These are phyloP conservation scores for Dorcoceras hygrometricum DNA, from an alignment of 257 asterid genomes.

Conservation along the genomic window DNA sequence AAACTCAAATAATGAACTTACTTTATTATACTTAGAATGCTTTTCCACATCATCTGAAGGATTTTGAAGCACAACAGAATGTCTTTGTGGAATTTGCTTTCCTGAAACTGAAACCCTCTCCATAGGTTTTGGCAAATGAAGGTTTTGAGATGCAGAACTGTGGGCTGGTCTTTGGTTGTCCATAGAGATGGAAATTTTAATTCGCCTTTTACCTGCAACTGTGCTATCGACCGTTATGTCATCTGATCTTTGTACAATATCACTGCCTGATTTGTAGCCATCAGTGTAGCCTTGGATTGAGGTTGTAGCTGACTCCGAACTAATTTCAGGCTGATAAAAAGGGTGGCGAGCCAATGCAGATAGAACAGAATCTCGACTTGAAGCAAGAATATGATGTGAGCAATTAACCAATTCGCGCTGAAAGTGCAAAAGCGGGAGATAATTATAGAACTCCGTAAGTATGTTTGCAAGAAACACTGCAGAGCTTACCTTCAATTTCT, in stretches of 20 bases:
- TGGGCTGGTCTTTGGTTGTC: slow-evolving; percentile 80
- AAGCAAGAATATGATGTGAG: slow-evolving; percentile 80
- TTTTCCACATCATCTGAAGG: slow-evolving; percentile 52
- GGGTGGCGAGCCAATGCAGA: slow-evolving; percentile 77
- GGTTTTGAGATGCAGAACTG: slow-evolving; percentile 66
- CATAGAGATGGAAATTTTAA: slow-evolving; percentile 46
- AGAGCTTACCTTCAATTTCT: slow-evolving; percentile 80
- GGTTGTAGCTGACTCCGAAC: slow-evolving; percentile 96
- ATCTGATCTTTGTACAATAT: slow-evolving; percentile 74
- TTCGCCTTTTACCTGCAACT: slow-evolving; percentile 68
- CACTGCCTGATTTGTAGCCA: slow-evolving; percentile 72
- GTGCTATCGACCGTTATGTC: slow-evolving; percentile 84
- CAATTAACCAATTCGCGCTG: slow-evolving; percentile 96
- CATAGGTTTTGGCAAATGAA: slow-evolving; percentile 36
- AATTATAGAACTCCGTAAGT: neutral
- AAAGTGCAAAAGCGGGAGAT: slow-evolving; percentile 28
- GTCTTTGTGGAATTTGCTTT: slow-evolving; percentile 70
- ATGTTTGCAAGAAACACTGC: neutral
- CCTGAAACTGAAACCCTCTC: slow-evolving; percentile 65
- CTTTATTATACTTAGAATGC: slow-evolving; percentile 53
- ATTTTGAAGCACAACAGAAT: slow-evolving; percentile 38
- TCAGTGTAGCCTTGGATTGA: slow-evolving; percentile 72
- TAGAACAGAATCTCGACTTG: slow-evolving; percentile 69
- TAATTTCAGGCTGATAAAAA: slow-evolving; percentile 70
- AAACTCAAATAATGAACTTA: slow-evolving; percentile 29